phyloP scores from a whole-genome alignment of 2,329 filamentous ascomycete genomes.

The Bipolaris victoriae region DNA sequence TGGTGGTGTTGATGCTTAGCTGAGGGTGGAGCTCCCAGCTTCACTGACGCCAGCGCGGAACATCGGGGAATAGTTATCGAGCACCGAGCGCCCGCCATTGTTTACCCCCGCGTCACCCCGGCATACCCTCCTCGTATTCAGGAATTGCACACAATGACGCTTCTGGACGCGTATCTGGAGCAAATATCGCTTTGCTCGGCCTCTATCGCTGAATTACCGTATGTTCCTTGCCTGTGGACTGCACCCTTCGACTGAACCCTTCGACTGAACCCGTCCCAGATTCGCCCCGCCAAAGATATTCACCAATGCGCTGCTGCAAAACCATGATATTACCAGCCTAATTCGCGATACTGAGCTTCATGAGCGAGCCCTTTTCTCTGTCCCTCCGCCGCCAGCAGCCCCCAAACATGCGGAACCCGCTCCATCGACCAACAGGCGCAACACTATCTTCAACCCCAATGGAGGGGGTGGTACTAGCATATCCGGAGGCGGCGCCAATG shows the following conservation, averaged over 20 bases:
- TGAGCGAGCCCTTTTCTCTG: constrained; percentile 92
- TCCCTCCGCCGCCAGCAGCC: constrained; percentile 70
- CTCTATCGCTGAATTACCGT: constrained; percentile 57
- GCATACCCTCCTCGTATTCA: not conserved
- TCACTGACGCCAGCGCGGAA: constrained; percentile 22
- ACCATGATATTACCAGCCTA: constrained; percentile 89
- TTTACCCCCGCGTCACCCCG: constrained; percentile 23
- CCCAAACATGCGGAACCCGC: constrained; percentile 55
- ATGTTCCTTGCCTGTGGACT: constrained; percentile 19
- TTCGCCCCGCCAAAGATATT: constrained; percentile 94
- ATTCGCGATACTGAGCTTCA: constrained; percentile 95
- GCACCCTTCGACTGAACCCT: constrained; percentile 22
- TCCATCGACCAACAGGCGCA: constrained; percentile 51
- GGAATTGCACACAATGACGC: constrained; percentile 42
- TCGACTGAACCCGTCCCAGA: constrained; percentile 55
- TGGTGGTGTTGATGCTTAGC: constrained; percentile 27
- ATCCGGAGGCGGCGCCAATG: constrained; percentile 47
- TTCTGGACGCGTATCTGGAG: constrained; percentile 57
- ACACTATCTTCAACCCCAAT: constrained; percentile 56
- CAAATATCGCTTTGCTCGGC: constrained; percentile 57
- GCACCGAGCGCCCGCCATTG: constrained; percentile 19
- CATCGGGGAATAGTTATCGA: constrained; percentile 23
- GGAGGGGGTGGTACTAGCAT: constrained; percentile 39
- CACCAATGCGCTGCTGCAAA: constrained; percentile 86
- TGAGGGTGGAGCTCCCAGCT: constrained; percentile 27